phyloP scores from a whole-genome alignment of 768 basidiomycete species.

The Tricholoma hemisulphureum region DNA sequence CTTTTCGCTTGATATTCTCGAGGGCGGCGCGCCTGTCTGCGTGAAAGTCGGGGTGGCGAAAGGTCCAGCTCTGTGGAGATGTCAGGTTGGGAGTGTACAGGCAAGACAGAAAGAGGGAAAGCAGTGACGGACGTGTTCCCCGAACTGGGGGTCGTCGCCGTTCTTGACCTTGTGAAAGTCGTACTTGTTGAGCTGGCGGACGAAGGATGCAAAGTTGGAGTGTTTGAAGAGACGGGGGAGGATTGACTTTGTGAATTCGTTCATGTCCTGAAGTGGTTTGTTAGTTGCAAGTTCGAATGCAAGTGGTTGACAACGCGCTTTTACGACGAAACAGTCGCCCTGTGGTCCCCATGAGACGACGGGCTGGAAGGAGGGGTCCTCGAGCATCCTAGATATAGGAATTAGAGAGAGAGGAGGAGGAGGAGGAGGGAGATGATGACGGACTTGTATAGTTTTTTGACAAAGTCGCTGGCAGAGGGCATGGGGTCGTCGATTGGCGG shows the following conservation, averaged over 20 bases:
- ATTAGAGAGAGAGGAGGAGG: not conserved
- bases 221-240: slow-evolving; percentile 94
- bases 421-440: slow-evolving; percentile 14
- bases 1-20: slow-evolving; percentile 61
- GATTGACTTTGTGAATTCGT: slow-evolving; percentile 89
- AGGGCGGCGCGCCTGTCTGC: slow-evolving; percentile 52
- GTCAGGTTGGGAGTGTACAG: not conserved
- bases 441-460: slow-evolving; percentile 92
- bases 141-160: slow-evolving; percentile 73
- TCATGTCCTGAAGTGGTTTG: slow-evolving; percentile 66
- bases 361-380: slow-evolving; percentile 67
- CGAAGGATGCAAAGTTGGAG: slow-evolving; percentile 90
- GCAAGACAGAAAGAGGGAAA: not conserved
- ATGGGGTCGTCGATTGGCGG: slow-evolving; percentile 59
- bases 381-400: slow-evolving; percentile 80
- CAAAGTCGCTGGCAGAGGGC: slow-evolving; percentile 90
- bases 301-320: slow-evolving; percentile 38
- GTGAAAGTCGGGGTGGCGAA: slow-evolving; percentile 60
- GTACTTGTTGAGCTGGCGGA: slow-evolving; percentile 93
- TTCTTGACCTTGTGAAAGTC: slow-evolving; percentile 97
- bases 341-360: slow-evolving; percentile 82
- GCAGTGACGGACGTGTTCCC: slow-evolving; percentile 49
- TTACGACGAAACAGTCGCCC: slow-evolving; percentile 90
- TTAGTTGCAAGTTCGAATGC: not conserved
- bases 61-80: slow-evolving; percentile 56